Base-by-base conservation (phyloP, 495 filamentous ascomycete species). In the Xylaria scruposa region DNA sequence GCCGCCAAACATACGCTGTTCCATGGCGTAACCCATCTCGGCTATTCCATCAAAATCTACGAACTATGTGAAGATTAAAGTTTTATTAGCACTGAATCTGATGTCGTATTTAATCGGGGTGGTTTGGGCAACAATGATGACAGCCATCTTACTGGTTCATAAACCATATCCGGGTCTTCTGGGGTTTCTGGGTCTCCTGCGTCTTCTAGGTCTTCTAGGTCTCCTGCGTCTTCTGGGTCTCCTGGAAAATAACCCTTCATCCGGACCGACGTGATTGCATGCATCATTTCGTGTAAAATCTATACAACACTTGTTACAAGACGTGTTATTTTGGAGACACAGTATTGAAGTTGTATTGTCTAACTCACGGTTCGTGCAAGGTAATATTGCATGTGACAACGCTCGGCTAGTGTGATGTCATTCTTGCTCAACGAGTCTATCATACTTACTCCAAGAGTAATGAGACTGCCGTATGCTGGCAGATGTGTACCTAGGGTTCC, bases 351-450 rank as follows among this genome's bases (percentile, higher is more conserved):
- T 17, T 63, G 6, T 21, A 29, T 1, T 61, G 8, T n/a, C 10
- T 24, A 4, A 44, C 38, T 63, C 26, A 63, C 60, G 13, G 36
- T 44, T 29, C 38, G n/a, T 44, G 60, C 10, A 42, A 63, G 12
- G 0, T 44, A 1, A 1, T 24, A 63, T 7, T 40, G 21, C 6
- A 63, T 19, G 3, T 63, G 38, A 44, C 60, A 63, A 26, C 38
- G 60, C 60, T 63, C 60, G 9, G 60, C 60, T 17, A 63, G 38
- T 17, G 60, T 63, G 10, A 63, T 24, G 60, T 63, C 60, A 21
- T n/a, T 19, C 19, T 13, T 38, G 21, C 19, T 63, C 60, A 63
- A 44, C 21, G 38, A 10, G 9, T 44, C 10, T 63, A 63, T 40
- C 15, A 6, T 12, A 4, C 5, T 38, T 10, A 40, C 33, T 13